A percentile compares a stretch with the other conserved stretches of the same genome.
Conservation (phyloP, 1,284 basidiomycete species). For the Veloporphyrellus conicus region DNA sequence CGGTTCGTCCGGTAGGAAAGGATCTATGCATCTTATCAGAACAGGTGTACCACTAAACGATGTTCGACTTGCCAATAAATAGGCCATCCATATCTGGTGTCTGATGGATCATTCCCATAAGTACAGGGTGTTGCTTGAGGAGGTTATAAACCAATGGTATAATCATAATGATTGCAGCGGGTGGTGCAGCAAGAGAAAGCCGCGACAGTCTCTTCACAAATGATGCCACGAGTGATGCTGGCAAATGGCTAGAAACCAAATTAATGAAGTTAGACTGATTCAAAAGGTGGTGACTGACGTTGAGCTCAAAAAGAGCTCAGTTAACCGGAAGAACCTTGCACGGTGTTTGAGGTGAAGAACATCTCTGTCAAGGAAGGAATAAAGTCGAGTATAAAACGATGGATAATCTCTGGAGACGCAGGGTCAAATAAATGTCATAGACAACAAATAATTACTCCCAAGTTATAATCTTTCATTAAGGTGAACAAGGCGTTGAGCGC, state of each 20-base stretch:
- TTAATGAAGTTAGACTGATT: slow-evolving; percentile 7
- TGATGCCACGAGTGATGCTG: slow-evolving; percentile 84
- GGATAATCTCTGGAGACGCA: slow-evolving; percentile 76
- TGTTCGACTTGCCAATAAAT: slow-evolving; percentile 34
- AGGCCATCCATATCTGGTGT: slow-evolving; percentile 42
- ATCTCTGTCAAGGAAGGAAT: slow-evolving; percentile 81
- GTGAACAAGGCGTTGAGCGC: slow-evolving; percentile 90
- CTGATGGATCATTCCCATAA: slow-evolving; percentile 92
- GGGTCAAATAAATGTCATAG: slow-evolving; percentile 1
- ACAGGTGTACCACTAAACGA: not conserved
- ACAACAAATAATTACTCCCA: slow-evolving; percentile 51
- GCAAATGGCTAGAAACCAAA: slow-evolving; percentile 63
- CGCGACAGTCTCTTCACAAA: slow-evolving; percentile 91
- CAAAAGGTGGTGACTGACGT: slow-evolving; percentile 52
- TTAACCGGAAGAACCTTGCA: slow-evolving; percentile 90
- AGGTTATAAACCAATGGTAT: slow-evolving; percentile 95
- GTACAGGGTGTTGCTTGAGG: slow-evolving; percentile 85
- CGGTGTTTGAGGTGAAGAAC: slow-evolving; percentile 91
- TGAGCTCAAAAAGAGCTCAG: slow-evolving; percentile 86
- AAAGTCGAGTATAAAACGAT: slow-evolving; percentile 91
- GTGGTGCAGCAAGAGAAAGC: slow-evolving; percentile 80
- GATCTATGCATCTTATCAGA: slow-evolving; percentile 46
- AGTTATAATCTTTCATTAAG: slow-evolving; percentile 89
- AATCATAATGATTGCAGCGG: slow-evolving; percentile 85
- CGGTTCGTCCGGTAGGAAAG: slow-evolving; percentile 64